Evolutionary conservation across 176 grass and related monocot species (phyloP).

Genomic region (barley (Hordeum vulgare)): MorexV3_pseudomolecules_assembly NC_058518.1:141263841-141264340

Average conservation of each 20-base stretch:
- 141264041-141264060: conserved; percentile 46
- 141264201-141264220: conserved; percentile 58
- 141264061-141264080: conserved; percentile 91
- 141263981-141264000: too few species aligned
- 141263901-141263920: not conserved
- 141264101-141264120: conserved; percentile 53
- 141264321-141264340: conserved; percentile 65
- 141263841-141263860: conserved; percentile 46
- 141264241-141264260: not conserved
- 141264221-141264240: not conserved
- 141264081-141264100: conserved; percentile 25
- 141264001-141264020: not conserved
- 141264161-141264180: conserved; percentile 77
- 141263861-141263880: conserved; percentile 89
- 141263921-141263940: not conserved
- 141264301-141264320: conserved; percentile 31
- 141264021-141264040: conserved; percentile 46
- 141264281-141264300: not conserved
- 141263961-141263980: not conserved
- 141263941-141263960: not conserved
- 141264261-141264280: not conserved
- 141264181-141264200: conserved; percentile 85
- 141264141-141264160: conserved; percentile 56
- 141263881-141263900: conserved; percentile 14
- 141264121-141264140: conserved; percentile 67